Evolutionary conservation across 495 filamentous ascomycete genomes (phyloP).

Genomic region (Penicillium taxi): DNA sequence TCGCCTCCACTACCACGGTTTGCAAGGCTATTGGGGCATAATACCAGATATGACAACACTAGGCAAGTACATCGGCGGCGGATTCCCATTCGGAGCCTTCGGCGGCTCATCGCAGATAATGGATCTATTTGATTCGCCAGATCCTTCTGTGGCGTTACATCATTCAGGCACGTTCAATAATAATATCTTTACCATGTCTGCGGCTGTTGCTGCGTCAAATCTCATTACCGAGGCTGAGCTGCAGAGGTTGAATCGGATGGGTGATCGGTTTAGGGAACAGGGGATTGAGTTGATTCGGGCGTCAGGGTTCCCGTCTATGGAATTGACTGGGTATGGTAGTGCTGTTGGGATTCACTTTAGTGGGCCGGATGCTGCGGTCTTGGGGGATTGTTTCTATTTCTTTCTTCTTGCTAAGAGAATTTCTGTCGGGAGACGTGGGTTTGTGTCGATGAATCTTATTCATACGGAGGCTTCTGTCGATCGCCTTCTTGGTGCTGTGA

Average conservation of each 20-base stretch:
- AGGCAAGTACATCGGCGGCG: conserved; percentile 58
- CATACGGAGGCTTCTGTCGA: conserved; percentile 2
- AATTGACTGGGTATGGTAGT: conserved; percentile 6
- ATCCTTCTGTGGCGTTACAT: conserved; percentile 7
- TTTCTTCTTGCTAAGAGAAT: conserved; percentile 1
- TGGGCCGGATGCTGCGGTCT: not conserved
- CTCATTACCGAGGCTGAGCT: conserved; percentile 9
- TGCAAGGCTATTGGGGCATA: conserved; percentile 34
- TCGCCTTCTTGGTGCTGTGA: conserved; percentile 2
- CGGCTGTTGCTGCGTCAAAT: conserved; percentile 37
- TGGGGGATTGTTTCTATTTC: conserved; percentile 8
- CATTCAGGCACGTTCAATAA: conserved; percentile 67
- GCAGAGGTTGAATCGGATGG: conserved; percentile 13
- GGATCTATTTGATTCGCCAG: conserved; percentile 31
- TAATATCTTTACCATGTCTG: conserved; percentile 49
- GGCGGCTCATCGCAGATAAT: conserved; percentile 50
- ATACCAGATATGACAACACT: conserved; percentile 52
- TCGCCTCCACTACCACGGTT: conserved; percentile 41
- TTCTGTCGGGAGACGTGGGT: conserved; percentile 7
- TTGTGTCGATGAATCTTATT: conserved; percentile 8
- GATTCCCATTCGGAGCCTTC: conserved; percentile 56
- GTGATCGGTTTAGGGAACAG: conserved; percentile 8
- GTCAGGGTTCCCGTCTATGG: not conserved
- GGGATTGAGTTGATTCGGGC: not conserved
- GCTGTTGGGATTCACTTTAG: conserved; percentile 6